These are phyloP conservation scores for Asterophora lycoperdoides DNA, from an alignment of 768 basidiomycete species.

Conservation along the genomic window DNA sequence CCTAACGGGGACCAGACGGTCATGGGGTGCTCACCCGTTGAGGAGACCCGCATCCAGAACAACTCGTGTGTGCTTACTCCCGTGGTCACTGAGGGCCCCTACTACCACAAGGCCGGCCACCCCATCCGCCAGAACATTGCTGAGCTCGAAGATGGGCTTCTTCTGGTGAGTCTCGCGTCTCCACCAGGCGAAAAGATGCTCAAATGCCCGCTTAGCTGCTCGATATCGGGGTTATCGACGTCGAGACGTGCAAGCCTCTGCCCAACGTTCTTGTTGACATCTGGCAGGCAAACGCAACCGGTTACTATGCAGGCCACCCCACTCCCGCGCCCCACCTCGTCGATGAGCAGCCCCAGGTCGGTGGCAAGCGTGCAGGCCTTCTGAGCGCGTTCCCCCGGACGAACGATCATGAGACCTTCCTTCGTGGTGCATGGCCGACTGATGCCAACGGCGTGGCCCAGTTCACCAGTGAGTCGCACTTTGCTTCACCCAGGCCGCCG, in stretches of 20 bases:
- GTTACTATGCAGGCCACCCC: constrained; percentile 51
- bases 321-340: constrained; percentile 38
- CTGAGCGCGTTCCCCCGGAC: constrained; percentile 43
- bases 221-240: constrained; percentile 55
- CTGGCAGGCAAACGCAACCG: constrained; percentile 57
- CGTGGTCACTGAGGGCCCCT: constrained; percentile 51
- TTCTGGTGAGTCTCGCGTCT: constrained; percentile 33
- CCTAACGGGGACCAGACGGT: constrained; percentile 28
- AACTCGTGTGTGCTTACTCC: constrained; percentile 53
- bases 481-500: not conserved
- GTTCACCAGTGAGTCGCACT: constrained; percentile 40
- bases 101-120: constrained; percentile 47
- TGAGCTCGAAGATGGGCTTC: constrained; percentile 46
- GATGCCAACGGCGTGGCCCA: constrained; percentile 49
- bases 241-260: constrained; percentile 51
- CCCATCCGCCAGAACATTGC: constrained; percentile 53
- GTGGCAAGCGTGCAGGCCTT: constrained; percentile 41
- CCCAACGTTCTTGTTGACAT: constrained; percentile 57
- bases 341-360: constrained; percentile 42
- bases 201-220: constrained; percentile 33
- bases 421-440: constrained; percentile 53
- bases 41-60: constrained; percentile 46
- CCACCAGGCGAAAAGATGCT: not conserved
- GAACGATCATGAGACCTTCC: constrained; percentile 38
- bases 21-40: constrained; percentile 43